Evolutionary conservation across 371 early-diverging fungal species (phyloP).

Genomic region (Homolaphlyctis polyrhiza): DNA sequence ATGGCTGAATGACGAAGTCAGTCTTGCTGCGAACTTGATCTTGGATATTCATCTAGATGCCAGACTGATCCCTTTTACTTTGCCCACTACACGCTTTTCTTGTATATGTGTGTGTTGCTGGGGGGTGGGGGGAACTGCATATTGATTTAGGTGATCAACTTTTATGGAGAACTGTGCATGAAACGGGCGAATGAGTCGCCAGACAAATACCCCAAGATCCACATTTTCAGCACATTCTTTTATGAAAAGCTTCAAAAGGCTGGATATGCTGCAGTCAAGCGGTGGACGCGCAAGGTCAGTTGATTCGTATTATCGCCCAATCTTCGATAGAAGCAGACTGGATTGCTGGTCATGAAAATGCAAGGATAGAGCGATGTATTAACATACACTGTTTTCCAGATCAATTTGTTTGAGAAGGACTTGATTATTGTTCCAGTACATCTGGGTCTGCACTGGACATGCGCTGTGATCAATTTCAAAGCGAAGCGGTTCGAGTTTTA

Average conservation of each 20-base stretch:
- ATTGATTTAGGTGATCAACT: slow-evolving; percentile 82
- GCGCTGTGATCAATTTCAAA: slow-evolving; percentile 72
- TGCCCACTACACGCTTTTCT: not conserved
- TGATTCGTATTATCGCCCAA: not conserved
- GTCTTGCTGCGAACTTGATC: not conserved
- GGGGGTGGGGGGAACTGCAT: too few relatives aligned
- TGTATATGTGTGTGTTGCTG: not conserved
- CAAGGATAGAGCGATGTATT: too few relatives aligned
- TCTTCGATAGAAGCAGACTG: too few relatives aligned
- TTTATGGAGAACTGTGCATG: slow-evolving; percentile 74
- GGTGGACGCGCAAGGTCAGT: slow-evolving; percentile 77
- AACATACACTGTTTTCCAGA: slow-evolving; percentile 21
- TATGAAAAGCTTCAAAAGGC: slow-evolving; percentile 56
- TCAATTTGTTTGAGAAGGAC: slow-evolving; percentile 77
- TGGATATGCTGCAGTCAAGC: slow-evolving; percentile 69
- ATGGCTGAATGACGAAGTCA: slow-evolving; percentile 91
- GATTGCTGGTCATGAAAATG: too few relatives aligned
- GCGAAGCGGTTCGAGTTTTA: slow-evolving; percentile 70
- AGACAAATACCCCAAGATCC: slow-evolving; percentile 51
- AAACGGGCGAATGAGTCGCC: slow-evolving; percentile 45
- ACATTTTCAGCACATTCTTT: slow-evolving; percentile 88
- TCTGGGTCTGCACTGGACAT: slow-evolving; percentile 84
- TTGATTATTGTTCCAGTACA: slow-evolving; percentile 86
- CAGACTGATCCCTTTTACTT: too few relatives aligned
- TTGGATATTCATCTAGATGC: not conserved